Evolutionary conservation across 257 asterid genomes (phyloP), one percentile per base, ranked within the genome.

Genomic region (Solanum microdontum): DNA sequence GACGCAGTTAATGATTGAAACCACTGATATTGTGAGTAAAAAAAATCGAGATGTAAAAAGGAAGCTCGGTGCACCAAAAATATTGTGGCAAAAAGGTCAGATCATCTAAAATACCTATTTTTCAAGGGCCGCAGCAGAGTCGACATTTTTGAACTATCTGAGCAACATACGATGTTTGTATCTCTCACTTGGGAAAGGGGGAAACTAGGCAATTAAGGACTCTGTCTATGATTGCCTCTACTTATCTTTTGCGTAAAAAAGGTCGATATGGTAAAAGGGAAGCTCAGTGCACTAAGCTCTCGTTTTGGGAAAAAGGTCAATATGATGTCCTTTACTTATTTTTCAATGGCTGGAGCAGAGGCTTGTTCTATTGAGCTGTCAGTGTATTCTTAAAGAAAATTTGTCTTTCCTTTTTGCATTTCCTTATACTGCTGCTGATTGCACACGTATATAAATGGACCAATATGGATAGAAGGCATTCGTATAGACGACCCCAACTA

Each of bases 61-160:
- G n/a, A n/a, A n/a, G n/a, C n/a, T n/a, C n/a, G n/a, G n/a, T n/a
- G n/a, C n/a, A n/a, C n/a, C n/a, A n/a, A n/a, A n/a, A n/a, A n/a
- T n/a, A n/a, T n/a, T n/a, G n/a, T n/a, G n/a, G n/a, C n/a, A n/a
- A n/a, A n/a, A n/a, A n/a, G n/a, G n/a, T n/a, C n/a, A n/a, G n/a
- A n/a, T n/a, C n/a, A n/a, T n/a, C n/a, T n/a, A n/a, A n/a, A n/a
- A n/a, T n/a, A n/a, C n/a, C n/a, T n/a, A n/a, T n/a, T n/a, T n/a
- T n/a, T n/a, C n/a, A n/a, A n/a, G n/a, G n/a, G n/a, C n/a, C n/a
- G n/a, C n/a, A n/a, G n/a, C n/a, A n/a, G n/a, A n/a, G 64, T 55
- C 0, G 64, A 55, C 62, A 51, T 51, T 51, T 51, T 51, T 0
- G 0, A 62, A 0, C 7, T 9, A 1, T 10, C 15, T 24, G 15